phyloP scores from a whole-genome alignment of 2,329 filamentous ascomycete species.

The Gremmenia infestans region DNA sequence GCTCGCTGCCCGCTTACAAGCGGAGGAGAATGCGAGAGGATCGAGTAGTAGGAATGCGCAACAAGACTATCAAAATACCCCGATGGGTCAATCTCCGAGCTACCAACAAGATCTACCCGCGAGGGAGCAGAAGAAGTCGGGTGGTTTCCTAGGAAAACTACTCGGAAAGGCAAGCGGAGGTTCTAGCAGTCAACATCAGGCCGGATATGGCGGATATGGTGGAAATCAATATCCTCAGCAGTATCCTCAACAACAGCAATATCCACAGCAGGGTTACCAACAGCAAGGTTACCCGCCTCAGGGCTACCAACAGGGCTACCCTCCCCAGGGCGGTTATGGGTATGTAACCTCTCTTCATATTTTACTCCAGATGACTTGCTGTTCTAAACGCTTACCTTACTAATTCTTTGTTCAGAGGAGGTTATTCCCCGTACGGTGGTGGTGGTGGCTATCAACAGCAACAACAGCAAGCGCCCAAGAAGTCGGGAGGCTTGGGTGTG shows the following conservation, averaged over 20 bases:
- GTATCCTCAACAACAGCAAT: slow-evolving; percentile 20
- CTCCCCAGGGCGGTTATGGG: slow-evolving; percentile 24
- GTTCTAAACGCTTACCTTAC: not conserved
- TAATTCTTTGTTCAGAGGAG: slow-evolving; percentile 14
- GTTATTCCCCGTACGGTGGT: slow-evolving; percentile 28
- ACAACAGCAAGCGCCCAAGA: slow-evolving; percentile 35
- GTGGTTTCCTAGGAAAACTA: slow-evolving; percentile 49
- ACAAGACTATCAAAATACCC: slow-evolving; percentile 25
- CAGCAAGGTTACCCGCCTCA: slow-evolving; percentile 32
- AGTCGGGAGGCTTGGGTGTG: slow-evolving; percentile 56
- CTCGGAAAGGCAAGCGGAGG: slow-evolving; percentile 33
- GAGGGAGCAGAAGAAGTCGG: slow-evolving; percentile 36
- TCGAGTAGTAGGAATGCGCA: slow-evolving; percentile 18
- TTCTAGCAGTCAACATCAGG: slow-evolving; percentile 30
- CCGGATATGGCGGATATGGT: slow-evolving; percentile 29
- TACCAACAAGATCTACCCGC: slow-evolving; percentile 37
- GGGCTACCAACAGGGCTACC: slow-evolving; percentile 31
- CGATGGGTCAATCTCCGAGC: slow-evolving; percentile 23
- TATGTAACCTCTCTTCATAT: not conserved
- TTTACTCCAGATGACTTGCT: not conserved
- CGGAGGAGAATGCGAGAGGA: slow-evolving; percentile 70
- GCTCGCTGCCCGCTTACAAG: slow-evolving; percentile 72
- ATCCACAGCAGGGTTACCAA: slow-evolving; percentile 35
- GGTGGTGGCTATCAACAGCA: slow-evolving; percentile 28
- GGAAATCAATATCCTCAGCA: slow-evolving; percentile 23